phyloP scores from a whole-genome alignment of 768 basidiomycete genomes.

The Lactarius quietus region DNA sequence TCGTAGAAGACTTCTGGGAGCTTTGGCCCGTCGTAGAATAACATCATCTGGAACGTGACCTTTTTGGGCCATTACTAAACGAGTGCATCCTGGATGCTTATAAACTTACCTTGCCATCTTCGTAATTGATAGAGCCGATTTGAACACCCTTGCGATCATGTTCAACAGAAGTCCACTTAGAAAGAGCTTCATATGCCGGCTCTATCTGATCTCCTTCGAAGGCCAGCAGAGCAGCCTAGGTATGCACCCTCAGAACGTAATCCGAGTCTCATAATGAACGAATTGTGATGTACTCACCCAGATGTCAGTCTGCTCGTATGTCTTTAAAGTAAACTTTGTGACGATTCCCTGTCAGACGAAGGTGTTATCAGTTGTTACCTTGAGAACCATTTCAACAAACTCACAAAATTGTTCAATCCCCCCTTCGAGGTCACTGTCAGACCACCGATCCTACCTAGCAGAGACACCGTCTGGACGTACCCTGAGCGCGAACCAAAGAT shows the following conservation, averaged over 20 bases:
- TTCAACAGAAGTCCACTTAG: neutral
- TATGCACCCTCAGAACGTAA: neutral
- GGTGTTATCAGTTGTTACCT: neutral
- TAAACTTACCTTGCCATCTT: constrained; percentile 9
- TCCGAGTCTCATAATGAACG: neutral
- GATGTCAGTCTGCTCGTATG: neutral
- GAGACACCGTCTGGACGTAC: neutral
- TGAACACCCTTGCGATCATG: neutral
- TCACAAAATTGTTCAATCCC: constrained; percentile 12
- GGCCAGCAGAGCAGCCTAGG: neutral
- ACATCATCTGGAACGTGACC: constrained; percentile 41
- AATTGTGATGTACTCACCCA: neutral
- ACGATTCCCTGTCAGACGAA: constrained; percentile 2
- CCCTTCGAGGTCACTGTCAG: too few relatives aligned
- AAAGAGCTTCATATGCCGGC: neutral
- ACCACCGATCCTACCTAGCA: too few relatives aligned
- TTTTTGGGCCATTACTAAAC: constrained; percentile 36
- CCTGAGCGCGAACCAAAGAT: too few relatives aligned
- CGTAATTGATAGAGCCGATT: neutral
- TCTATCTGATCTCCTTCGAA: neutral
- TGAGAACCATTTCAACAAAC: neutral
- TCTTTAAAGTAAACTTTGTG: constrained; percentile 3
- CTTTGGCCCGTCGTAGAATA: constrained; percentile 59
- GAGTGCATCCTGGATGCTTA: neutral
- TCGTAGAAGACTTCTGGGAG: constrained; percentile 51